A percentile compares a stretch with the other conserved stretches of the same genome.
These are phyloP conservation scores for Onygenales sp. DNA, from an alignment of 2,329 filamentous ascomycete species.

Conservation along the genomic window DNA sequence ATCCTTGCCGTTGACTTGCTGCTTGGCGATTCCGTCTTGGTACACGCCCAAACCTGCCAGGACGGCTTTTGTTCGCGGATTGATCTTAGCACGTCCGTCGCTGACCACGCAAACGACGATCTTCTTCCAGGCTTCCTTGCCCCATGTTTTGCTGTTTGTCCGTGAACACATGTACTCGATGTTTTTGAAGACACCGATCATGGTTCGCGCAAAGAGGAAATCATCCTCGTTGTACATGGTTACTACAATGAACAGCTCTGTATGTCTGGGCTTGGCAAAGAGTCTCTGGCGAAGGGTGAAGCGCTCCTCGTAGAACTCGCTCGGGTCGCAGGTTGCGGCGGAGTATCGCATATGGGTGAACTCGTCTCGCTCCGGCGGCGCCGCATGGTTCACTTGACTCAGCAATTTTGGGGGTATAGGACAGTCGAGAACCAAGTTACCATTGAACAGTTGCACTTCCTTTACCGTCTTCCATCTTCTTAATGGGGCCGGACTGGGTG, in stretches of 20 bases:
- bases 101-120: conserved; percentile 97
- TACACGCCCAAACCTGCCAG: conserved; percentile 92
- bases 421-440: conserved; percentile 93
- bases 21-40: conserved; percentile 96
- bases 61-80: conserved; percentile 78
- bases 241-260: conserved; percentile 89
- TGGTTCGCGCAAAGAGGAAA: conserved; percentile 84
- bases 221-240: conserved; percentile 99
- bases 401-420: conserved; percentile 83
- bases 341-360: conserved; percentile 76
- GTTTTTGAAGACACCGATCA: conserved; percentile 97
- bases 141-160: conserved; percentile 93
- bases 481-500: conserved; percentile 52
- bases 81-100: conserved; percentile 95
- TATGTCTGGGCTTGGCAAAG: conserved; percentile 85
- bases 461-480: conserved; percentile 98
- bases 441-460: conserved; percentile 92
- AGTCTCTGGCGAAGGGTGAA: conserved; percentile 87
- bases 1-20: conserved; percentile 92
- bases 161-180: conserved; percentile 96
- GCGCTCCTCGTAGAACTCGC: conserved; percentile 76
- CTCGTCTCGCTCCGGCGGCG: conserved; percentile 70
- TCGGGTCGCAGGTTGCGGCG: conserved; percentile 86
- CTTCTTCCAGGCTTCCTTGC: conserved; percentile 98
- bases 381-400: conserved; percentile 76